phyloP scores from a whole-genome alignment of 2,329 filamentous ascomycete species.

The Teratosphaeria zuluensis region DNA sequence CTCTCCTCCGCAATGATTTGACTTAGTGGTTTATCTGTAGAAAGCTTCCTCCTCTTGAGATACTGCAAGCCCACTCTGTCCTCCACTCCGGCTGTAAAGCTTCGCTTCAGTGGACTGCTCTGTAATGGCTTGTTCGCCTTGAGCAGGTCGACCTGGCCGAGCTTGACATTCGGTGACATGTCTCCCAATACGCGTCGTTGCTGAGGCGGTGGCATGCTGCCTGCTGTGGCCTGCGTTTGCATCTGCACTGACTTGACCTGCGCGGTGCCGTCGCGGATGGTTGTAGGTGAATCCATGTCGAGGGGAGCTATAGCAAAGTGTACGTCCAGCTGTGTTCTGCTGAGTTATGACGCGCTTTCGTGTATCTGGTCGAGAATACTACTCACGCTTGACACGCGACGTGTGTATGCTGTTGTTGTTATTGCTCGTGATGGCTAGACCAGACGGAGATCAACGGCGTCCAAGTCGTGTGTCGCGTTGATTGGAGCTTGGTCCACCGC shows the following conservation, averaged over 20 bases:
- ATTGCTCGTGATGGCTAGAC: background rate
- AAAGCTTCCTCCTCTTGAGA: conserved; percentile 22
- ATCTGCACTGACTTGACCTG: background rate
- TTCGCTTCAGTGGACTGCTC: conserved; percentile 25
- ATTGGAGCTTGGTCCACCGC: background rate
- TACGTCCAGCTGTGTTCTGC: background rate
- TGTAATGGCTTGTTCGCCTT: conserved; percentile 13
- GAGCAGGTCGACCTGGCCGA: conserved; percentile 4
- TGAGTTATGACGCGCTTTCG: background rate
- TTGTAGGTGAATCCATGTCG: background rate
- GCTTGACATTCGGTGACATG: conserved; percentile 22
- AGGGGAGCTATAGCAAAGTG: background rate
- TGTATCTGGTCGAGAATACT: background rate
- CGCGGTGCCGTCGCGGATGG: background rate
- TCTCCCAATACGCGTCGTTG: conserved; percentile 21
- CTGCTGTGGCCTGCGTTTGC: background rate
- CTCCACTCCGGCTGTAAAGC: conserved; percentile 20
- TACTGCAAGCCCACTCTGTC: conserved; percentile 25
- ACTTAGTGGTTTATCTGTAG: conserved; percentile 6
- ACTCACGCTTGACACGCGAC: background rate
- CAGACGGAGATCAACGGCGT: background rate
- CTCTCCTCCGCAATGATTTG: background rate
- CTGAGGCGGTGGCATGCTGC: background rate
- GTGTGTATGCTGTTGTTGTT: background rate
- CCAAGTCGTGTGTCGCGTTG: background rate